Evolutionary conservation across 1,284 basidiomycete species (phyloP), one percentile per base, ranked within the genome.

Genomic region (Malassezia japonica): DNA sequence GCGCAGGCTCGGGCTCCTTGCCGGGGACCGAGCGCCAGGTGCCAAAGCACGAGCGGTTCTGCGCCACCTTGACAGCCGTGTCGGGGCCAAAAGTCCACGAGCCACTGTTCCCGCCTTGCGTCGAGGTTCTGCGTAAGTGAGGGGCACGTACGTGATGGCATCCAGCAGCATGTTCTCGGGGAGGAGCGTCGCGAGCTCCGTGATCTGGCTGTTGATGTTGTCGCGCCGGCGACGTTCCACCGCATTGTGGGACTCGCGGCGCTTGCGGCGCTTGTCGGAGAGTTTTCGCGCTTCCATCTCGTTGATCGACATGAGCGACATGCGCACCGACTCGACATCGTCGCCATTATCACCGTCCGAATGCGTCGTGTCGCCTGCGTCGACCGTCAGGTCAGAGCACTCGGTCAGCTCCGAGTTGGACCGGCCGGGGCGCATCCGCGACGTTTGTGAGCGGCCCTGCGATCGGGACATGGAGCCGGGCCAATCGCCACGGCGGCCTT

Each of bases 141-240:
- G 3, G 40, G 9, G 7, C 5, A 42, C 40, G 28, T 42, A 42
- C 29, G 42, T 33, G 9, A 44, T 32, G 3, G 59, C 67, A 45
- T 65, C 70, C 25, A 69, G 58, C 20, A 76, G 59, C 51, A 76
- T 67, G 12, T 62, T 52, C 41, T 87, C 86, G 2, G 88, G 88
- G 54, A 92, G 84, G 46, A 92, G 77, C 21, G 84, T 84, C 15
- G 87, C 85, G 1, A 92, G 79, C 73, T 92, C 88, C 38, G 81
- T 81, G 62, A 92, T 92, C 74, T 86, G 86, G 76, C 91, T 88
- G 74, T 92, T 92, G 74, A 92, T 92, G 72, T 89, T 90, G 70
- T 91, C 88, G 39, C 88, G 75, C 46, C 88, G 74, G 24, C 88
- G 76, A 16, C 88, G 78, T 76, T 92, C 88, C 57, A 92, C 88